A percentile compares a stretch with the other conserved stretches of the same genome.
phyloP scores from a whole-genome alignment of 306 rosid species.

The Hippophae gyantsensis region DNA sequence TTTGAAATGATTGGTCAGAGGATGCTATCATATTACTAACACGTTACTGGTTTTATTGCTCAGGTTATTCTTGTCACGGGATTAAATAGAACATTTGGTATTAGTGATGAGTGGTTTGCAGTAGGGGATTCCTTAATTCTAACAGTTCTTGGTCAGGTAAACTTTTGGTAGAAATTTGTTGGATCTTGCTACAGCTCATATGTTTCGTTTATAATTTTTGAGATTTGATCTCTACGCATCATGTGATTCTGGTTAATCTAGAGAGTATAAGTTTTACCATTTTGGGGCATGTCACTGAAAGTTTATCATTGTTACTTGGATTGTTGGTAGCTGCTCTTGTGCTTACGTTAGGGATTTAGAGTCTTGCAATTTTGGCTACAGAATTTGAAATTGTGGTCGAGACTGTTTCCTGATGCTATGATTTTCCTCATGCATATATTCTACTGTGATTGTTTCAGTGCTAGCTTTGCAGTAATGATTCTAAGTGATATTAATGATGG shows the following conservation, averaged over 20 bases:
- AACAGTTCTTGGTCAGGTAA: slow-evolving; percentile 95
- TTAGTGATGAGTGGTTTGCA: slow-evolving; percentile 94
- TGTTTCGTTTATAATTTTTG: slow-evolving; percentile 4
- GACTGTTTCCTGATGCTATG: not conserved
- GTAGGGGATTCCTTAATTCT: slow-evolving; percentile 91
- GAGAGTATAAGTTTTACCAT: not conserved
- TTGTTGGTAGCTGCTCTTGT: no score
- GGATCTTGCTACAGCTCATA: slow-evolving; percentile 5
- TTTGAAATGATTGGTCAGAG: slow-evolving; percentile 9
- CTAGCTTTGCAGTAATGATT: slow-evolving; percentile 20
- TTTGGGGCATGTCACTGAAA: no score
- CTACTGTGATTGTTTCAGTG: slow-evolving; percentile 7
- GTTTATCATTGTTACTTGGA: no score
- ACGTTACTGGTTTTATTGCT: slow-evolving; percentile 10
- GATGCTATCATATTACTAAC: not conserved
- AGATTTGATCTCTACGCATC: slow-evolving; percentile 15
- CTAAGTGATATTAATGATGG: slow-evolving; percentile 4
- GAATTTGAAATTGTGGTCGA: no score
- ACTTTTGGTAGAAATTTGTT: slow-evolving; percentile 4
- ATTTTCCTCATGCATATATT: not conserved
- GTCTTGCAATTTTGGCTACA: no score
- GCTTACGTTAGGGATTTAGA: no score
- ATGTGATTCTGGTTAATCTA: slow-evolving; percentile 3
- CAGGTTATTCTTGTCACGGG: slow-evolving; percentile 90
- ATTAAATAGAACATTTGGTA: slow-evolving; percentile 65